Evolutionary conservation across 148 eudicot genomes (phyloP).

Genomic region (Silene conica): DNA sequence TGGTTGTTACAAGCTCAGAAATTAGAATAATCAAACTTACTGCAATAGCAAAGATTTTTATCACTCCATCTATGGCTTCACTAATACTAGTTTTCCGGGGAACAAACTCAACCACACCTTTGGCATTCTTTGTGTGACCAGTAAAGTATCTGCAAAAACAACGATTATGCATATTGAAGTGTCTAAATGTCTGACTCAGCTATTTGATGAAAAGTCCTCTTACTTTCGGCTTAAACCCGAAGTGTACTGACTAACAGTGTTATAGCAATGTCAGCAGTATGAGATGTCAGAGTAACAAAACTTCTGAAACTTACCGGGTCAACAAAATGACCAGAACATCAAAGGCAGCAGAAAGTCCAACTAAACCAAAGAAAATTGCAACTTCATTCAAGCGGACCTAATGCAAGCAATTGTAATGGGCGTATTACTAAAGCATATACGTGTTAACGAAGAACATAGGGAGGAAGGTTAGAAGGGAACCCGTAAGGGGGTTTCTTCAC

Average conservation of each 20-base stretch:
- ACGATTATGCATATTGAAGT: not conserved
- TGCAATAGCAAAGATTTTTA: conserved; percentile 64
- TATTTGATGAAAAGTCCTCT: not conserved
- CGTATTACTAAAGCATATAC: conserved; percentile 4
- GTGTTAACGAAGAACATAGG: not conserved
- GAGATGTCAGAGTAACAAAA: no score
- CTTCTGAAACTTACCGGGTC: conserved; percentile 42
- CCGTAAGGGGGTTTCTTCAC: conserved; percentile 99
- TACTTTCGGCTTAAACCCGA: no score
- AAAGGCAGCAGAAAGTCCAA: conserved; percentile 80
- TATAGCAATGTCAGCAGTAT: no score
- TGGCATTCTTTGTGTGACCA: conserved; percentile 52
- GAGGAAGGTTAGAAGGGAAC: conserved; percentile 27
- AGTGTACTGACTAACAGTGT: no score
- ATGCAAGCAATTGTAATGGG: conserved; percentile 7
- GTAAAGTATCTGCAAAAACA: conserved; percentile 54
- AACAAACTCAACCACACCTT: conserved; percentile 63
- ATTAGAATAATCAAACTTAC: conserved; percentile 40
- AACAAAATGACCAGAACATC: conserved; percentile 59
- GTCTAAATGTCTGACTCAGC: no score
- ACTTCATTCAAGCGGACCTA: conserved; percentile 92
- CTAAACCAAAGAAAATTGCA: conserved; percentile 87
- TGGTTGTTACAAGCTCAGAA: not conserved
- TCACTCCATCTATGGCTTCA: conserved; percentile 53
- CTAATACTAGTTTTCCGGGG: conserved; percentile 52